Conservation (phyloP, 176 grass and related monocot genomes). For the Chloris gayana region DNA sequence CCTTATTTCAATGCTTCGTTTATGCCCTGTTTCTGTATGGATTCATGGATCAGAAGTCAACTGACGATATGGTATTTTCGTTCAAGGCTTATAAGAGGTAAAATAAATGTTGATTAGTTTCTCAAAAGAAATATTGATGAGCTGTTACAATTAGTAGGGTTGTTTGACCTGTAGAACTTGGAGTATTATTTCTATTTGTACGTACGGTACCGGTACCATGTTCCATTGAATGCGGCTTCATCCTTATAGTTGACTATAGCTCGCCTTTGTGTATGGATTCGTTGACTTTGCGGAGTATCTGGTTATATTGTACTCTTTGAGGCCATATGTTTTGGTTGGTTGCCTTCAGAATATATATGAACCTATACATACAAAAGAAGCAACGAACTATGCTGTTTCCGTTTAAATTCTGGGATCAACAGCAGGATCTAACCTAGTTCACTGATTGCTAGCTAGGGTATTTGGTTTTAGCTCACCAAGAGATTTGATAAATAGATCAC, state of each 20-base stretch:
- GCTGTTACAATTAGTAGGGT: slow-evolving; percentile 19
- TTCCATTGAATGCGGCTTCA: slow-evolving; percentile 36
- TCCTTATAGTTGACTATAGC: slow-evolving; percentile 35
- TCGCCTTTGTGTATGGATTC: slow-evolving; percentile 10
- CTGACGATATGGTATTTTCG: slow-evolving; percentile 17
- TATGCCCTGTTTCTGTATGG: slow-evolving; percentile 15
- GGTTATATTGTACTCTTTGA: slow-evolving; percentile 15
- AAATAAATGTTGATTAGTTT: slow-evolving; percentile 34
- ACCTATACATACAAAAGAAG: slow-evolving; percentile 2
- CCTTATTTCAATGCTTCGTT: slow-evolving; percentile 1
- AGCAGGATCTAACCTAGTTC: neutral
- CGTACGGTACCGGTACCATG: slow-evolving; percentile 19
- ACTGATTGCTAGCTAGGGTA: neutral
- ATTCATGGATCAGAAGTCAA: slow-evolving; percentile 42
- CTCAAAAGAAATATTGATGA: neutral
- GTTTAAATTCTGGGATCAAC: neutral
- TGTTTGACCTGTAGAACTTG: slow-evolving; percentile 7
- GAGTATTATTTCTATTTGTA: slow-evolving; percentile 17
- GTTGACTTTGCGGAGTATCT: slow-evolving; percentile 21
- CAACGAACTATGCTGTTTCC: neutral
- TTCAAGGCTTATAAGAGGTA: neutral
- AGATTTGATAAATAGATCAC: slow-evolving; percentile 34
- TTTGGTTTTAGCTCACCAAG: slow-evolving; percentile 23
- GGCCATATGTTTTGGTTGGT: slow-evolving; percentile 22
- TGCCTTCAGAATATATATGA: neutral